Evolutionary conservation across 2,329 filamentous ascomycete genomes (phyloP), one percentile per base, ranked within the genome.

Genomic region (Phaeosphaeria sp.): DNA sequence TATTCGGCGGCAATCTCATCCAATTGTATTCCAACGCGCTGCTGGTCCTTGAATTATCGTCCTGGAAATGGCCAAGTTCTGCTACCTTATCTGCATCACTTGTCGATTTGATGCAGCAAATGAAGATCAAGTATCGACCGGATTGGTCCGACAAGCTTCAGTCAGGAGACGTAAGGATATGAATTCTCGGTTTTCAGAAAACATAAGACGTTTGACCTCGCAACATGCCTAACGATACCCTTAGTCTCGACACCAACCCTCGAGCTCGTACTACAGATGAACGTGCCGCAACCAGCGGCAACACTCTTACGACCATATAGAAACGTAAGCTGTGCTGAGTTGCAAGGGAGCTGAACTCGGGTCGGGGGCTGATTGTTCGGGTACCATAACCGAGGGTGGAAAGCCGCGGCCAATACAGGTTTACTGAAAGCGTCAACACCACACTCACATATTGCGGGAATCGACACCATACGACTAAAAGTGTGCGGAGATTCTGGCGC

Each of bases 21-120:
- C 71, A 73, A 41, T 60, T 76, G 0, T 76, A 75, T 42, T 73
- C 72, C 5, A 76, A 76, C 44, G 73, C 73, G 0, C 63, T 76
- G 3, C 67, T 75, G 6, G 68, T 75, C 10, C 68, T 76, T 10
- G 70, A 75, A 46, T 61, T 73, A 4, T 73, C 70, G 0, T 70
- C 67, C 4, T 70, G 68, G 62, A 75, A 75, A 54, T 76, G 73
- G 73, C 71, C 71, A 6, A 74, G 72, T 54, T 65, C 67, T n/a
- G 65, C 65, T 7, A 60, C 69, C 1, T 62, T 76, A 0, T 67
- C 67, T 13, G 68, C 68, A 17, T 71, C 68, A 1, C 60, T 75
- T 3, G 61, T 64, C n/a, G 69, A 72, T 33, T 60, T 74, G 9
- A 72, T 76, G 71, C 62, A 63, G 22, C 69, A 70, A 18, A 73